Conservation (phyloP, 352 stramenopile genomes). For the Globisporangium perplexum region DNA sequence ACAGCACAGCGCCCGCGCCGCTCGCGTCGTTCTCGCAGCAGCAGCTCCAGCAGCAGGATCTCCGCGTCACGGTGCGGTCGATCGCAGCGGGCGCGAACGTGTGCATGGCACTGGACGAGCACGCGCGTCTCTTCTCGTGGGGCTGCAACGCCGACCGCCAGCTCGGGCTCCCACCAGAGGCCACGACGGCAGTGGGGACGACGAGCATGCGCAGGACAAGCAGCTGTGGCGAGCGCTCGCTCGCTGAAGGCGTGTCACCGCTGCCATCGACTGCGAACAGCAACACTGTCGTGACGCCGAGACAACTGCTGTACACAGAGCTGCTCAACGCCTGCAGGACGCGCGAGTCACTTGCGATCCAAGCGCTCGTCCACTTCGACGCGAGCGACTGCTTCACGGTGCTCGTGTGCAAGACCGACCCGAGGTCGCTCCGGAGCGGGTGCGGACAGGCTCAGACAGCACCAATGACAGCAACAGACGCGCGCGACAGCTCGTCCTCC, state of each 20-base stretch:
- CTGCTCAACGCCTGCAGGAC: conserved; percentile 18
- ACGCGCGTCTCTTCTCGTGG: conserved; percentile 44
- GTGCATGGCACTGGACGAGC: conserved; percentile 37
- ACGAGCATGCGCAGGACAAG: not conserved
- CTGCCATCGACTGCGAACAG: not conserved
- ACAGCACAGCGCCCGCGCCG: no score
- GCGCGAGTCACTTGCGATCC: not conserved
- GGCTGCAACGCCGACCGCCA: conserved; percentile 36
- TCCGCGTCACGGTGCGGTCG: conserved; percentile 26
- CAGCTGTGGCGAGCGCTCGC: no score
- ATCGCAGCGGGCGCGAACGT: conserved; percentile 28
- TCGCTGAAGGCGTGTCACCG: not conserved
- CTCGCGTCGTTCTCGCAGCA: conserved; percentile 5
- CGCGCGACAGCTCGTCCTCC: no score
- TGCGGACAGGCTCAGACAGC: not conserved
- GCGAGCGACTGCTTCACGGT: conserved; percentile 41
- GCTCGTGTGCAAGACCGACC: conserved; percentile 43
- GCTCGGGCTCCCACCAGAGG: conserved; percentile 19
- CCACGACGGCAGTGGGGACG: no score
- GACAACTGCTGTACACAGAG: conserved; percentile 41
- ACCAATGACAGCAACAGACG: not conserved
- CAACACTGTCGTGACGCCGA: conserved; percentile 12
- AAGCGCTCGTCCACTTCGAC: conserved; percentile 29
- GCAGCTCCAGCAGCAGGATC: conserved; percentile 7
- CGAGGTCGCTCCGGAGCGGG: not conserved